Conservation (phyloP, 257 asterid genomes). For the Paulownia fortunei region DNA sequence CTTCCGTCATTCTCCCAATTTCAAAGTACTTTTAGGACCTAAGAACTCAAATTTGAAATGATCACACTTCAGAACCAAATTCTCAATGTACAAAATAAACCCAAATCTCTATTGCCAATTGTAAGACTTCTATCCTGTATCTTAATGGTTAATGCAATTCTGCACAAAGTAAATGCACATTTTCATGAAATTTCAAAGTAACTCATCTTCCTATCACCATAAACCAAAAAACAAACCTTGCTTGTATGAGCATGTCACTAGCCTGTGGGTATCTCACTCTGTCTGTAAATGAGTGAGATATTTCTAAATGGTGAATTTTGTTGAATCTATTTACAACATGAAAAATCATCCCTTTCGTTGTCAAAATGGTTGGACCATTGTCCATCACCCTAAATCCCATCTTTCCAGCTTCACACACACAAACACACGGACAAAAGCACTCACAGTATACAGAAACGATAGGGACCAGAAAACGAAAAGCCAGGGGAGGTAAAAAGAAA, state of each 20-base stretch:
- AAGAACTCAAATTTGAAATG: neutral
- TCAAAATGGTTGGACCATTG: constrained; percentile 16
- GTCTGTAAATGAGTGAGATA: constrained; percentile 8
- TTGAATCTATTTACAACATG: constrained; percentile 21
- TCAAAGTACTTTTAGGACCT: neutral
- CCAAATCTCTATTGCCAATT: neutral
- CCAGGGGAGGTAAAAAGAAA: neutral
- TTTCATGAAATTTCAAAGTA: neutral
- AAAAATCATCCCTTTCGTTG: constrained; percentile 34
- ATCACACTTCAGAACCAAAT: constrained; percentile 30
- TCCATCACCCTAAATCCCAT: constrained; percentile 26
- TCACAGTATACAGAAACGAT: constrained; percentile 19
- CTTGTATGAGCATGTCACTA: no score
- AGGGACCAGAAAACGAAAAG: constrained; percentile 42
- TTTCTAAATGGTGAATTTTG: constrained; percentile 29
- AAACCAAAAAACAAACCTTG: no score
- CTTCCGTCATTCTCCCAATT: constrained; percentile 22
- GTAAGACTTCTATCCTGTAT: no score
- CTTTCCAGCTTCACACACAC: constrained; percentile 25
- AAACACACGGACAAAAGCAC: no score
- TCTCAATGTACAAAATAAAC: constrained; percentile 1
- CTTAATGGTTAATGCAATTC: neutral
- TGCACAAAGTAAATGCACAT: neutral
- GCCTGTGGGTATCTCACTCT: neutral
- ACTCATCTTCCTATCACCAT: constrained; percentile 13